Conservation (phyloP, 2,329 filamentous ascomycete species). For the Microdochium nivale region DNA sequence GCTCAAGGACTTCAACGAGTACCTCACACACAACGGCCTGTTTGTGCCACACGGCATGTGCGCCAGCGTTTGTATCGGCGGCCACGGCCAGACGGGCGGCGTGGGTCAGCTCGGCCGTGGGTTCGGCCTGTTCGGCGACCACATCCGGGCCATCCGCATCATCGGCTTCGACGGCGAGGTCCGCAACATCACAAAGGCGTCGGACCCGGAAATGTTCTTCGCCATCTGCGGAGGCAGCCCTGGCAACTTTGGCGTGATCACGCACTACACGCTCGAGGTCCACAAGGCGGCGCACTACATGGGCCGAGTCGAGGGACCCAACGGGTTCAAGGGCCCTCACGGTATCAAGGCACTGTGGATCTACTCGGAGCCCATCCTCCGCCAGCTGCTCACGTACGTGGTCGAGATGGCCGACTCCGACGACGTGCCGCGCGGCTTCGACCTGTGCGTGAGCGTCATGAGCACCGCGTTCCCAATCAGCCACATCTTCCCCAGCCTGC, state of each 20-base stretch:
- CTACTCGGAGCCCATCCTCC: conserved; percentile 28
- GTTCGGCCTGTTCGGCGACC: conserved; percentile 46
- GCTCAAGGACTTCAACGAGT: conserved; percentile 32
- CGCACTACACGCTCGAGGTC: conserved; percentile 40
- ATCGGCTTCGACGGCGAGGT: conserved; percentile 36
- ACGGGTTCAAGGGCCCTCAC: conserved; percentile 20
- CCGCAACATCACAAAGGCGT: conserved; percentile 33
- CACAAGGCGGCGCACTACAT: conserved; percentile 1
- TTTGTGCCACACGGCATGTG: conserved; percentile 39
- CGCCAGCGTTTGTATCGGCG: conserved; percentile 33
- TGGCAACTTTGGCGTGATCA: conserved; percentile 48
- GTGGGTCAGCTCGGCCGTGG: conserved; percentile 36
- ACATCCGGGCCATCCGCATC: conserved; percentile 37
- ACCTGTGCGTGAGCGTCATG: conserved; percentile 36
- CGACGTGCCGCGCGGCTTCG: conserved; percentile 34
- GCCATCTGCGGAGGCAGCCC: conserved; percentile 49
- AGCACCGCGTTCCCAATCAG: conserved; percentile 28
- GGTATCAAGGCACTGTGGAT: conserved; percentile 32
- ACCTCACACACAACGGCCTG: conserved; percentile 26
- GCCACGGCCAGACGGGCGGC: conserved; percentile 38
- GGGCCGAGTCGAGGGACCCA: conserved; percentile 13
- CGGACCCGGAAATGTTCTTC: conserved; percentile 50
- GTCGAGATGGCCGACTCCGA: conserved; percentile 34
- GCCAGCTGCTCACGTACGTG: conserved; percentile 26
- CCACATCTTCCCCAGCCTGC: conserved; percentile 25